Evolutionary conservation across 148 eudicot genomes (phyloP), one percentile per base, ranked within the genome.

Genomic region (Diospyros kaki): DNA sequence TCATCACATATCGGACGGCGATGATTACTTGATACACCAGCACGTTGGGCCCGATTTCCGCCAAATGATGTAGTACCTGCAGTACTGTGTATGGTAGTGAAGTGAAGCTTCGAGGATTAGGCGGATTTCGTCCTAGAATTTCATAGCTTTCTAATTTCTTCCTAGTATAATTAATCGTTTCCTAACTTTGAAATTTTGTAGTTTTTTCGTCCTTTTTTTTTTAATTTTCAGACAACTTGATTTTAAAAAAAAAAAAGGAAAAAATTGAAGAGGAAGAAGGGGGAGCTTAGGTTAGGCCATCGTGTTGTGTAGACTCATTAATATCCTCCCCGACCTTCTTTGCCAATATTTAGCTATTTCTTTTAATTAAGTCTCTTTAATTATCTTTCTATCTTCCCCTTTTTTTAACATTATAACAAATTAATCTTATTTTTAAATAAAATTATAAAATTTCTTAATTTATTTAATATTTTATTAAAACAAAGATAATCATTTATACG

Each of bases 1-100:
- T 28, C 28, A 28, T 28, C 28, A 28, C 83, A 84, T 78, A 71
- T 71, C 86, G 55, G 83, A 84, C 73, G 76, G 79, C 1, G 96
- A 93, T 64, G 93, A 88, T 64, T 93, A 90, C 81, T 84, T 90
- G 85, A 90, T 87, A 82, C 90, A 93, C 69, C 98, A 93, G 79
- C 92, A 87, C 61, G 82, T 85, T 38, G 93, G 91, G 71, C 89
- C 90, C 39, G 91, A 87, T 63, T 90, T 65, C 62, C 74, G 95
- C 42, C 90, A 89, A 75, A 83, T 89, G 60, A 90, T 90, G 50
- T 85, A 77, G 73, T 52, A 39, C 56, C 13, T 40, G 52, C 51
- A 0, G 28, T 28, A 28, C 44, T 4, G 74, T 9, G 67, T 51
- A 65, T 60, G 14, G 12, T n/a, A 14, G 13, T 41, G 3, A 58